phyloP scores from a whole-genome alignment of 352 stramenopile species.

The Phytophthora parvispora region DNA sequence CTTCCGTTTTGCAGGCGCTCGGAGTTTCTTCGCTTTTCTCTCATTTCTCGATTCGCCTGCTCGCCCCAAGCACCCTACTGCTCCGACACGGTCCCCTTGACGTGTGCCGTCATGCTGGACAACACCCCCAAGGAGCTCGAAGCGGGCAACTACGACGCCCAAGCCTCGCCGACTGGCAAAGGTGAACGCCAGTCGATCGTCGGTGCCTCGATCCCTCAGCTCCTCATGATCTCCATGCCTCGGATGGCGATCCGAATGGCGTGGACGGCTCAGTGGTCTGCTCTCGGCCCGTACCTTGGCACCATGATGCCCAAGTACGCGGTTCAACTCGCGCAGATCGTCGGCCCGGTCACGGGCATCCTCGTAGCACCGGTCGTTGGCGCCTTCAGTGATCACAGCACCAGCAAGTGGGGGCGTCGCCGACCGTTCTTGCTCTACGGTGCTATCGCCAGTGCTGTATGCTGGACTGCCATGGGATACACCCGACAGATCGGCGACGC shows the following conservation, averaged over 20 bases:
- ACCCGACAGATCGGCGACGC: constrained; percentile 55
- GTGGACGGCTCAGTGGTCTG: constrained; percentile 31
- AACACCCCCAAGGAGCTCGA: constrained; percentile 26
- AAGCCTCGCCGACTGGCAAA: constrained; percentile 22
- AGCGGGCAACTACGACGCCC: constrained; percentile 23
- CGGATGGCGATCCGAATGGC: constrained; percentile 39
- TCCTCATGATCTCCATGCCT: constrained; percentile 36
- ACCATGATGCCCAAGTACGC: constrained; percentile 40
- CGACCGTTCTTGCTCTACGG: constrained; percentile 35
- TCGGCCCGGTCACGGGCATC: constrained; percentile 31
- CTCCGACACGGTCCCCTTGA: not conserved
- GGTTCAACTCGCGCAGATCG: constrained; percentile 34
- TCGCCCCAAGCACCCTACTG: not conserved
- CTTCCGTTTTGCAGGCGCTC: constrained; percentile 5
- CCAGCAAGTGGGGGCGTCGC: constrained; percentile 31
- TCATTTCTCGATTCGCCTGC: constrained; percentile 16
- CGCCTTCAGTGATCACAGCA: constrained; percentile 35
- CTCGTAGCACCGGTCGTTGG: constrained; percentile 28
- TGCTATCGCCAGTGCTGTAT: constrained; percentile 35
- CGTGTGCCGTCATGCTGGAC: constrained; percentile 4
- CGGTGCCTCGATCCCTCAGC: constrained; percentile 30
- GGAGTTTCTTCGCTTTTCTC: constrained; percentile 8
- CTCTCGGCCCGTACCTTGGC: constrained; percentile 31
- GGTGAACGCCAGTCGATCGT: constrained; percentile 17
- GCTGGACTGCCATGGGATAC: constrained; percentile 66